Base-by-base conservation (phyloP, 768 basidiomycete genomes). In the Tulasnella calospora region DNA sequence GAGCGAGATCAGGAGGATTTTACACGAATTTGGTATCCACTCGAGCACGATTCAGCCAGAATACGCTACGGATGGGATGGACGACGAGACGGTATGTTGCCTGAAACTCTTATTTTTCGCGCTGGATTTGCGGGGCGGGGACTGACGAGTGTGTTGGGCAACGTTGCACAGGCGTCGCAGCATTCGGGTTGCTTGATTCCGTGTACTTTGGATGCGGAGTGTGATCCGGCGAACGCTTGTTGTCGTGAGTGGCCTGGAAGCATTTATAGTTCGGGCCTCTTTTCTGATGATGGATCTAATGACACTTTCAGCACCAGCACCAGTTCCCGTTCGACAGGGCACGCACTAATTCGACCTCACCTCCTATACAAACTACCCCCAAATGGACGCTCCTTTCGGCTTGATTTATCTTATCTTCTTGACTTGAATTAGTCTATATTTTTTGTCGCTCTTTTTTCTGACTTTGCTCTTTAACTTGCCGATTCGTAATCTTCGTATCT, bases 41-140 rank as follows among this genome's bases (percentile, higher is more conserved):
- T 94, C 93, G 7, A 92, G 92, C 81, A 98, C 96, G 2, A 96
- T 98, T 79, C 96, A 98, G 82, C 96, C 96, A 8, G 96, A 98
- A 82, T 84, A 81, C 81, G 83, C 81, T 5, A 71, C 71, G 27
- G 76, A 78, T 78, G 78, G 51, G 6, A 47, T 38, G 44, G 72
- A 78, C 13, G 71, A 78, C 41, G 71, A 73, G 10, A 61, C 78
- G n/a, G 67, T 70, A 55, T 27, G 57, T 71, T 10, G 3, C 40
- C 13, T 61, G 30, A 67, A 33, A 47, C 30, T 41, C 61, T 15
- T 44, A 2, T 3, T 44, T 40, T 15, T 19, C 8, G 8, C 44
- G 44, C 44, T 44, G 17, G 44, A 40, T 40, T 19, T 0, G 17
- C 13, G 4, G 44, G 17, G 44, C 15, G 44, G 17, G 44, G 13